A percentile compares a stretch with the other conserved stretches of the same genome.
Conservation (phyloP, 371 early-diverging fungal species). For the Lichtheimia corymbifera region DNA sequence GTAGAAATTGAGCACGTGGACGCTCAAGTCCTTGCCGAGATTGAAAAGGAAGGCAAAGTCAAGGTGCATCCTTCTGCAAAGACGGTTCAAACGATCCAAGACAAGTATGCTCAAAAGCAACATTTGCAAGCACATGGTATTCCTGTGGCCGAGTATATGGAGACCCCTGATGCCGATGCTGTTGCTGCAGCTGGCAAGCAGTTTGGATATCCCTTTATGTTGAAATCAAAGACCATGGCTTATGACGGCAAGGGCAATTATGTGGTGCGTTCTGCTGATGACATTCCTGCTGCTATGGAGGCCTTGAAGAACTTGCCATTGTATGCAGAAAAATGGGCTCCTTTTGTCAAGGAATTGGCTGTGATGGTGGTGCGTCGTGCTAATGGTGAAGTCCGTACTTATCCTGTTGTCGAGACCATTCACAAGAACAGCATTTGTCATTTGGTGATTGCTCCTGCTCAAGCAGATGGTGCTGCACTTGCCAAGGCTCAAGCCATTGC, state of each 20-base stretch:
- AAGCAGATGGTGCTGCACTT: slow-evolving; percentile 76
- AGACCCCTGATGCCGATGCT: slow-evolving; percentile 52
- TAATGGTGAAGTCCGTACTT: slow-evolving; percentile 79
- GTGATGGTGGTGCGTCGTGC: slow-evolving; percentile 92
- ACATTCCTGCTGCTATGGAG: slow-evolving; percentile 64
- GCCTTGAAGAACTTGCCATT: slow-evolving; percentile 58
- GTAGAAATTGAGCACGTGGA: slow-evolving; percentile 98
- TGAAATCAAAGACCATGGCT: slow-evolving; percentile 91
- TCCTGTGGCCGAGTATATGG: slow-evolving; percentile 75
- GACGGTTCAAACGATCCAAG: slow-evolving; percentile 89
- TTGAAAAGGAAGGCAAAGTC: slow-evolving; percentile 54
- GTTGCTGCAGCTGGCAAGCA: slow-evolving; percentile 53
- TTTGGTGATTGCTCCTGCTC: slow-evolving; percentile 94
- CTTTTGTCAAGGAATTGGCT: slow-evolving; percentile 89
- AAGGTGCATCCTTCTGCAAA: slow-evolving; percentile 76
- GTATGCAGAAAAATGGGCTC: slow-evolving; percentile 94
- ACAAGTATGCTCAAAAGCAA: slow-evolving; percentile 91
- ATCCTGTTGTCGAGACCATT: slow-evolving; percentile 95
- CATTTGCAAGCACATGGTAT: slow-evolving; percentile 64
- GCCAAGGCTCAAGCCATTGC: slow-evolving; percentile 78
- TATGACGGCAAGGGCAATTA: slow-evolving; percentile 96
- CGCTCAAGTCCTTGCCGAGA: slow-evolving; percentile 67
- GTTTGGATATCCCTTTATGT: slow-evolving; percentile 93
- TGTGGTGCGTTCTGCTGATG: slow-evolving; percentile 68
- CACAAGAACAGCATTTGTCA: slow-evolving; percentile 95